phyloP scores from a whole-genome alignment of 768 basidiomycete species.

The Mycena pura region DNA sequence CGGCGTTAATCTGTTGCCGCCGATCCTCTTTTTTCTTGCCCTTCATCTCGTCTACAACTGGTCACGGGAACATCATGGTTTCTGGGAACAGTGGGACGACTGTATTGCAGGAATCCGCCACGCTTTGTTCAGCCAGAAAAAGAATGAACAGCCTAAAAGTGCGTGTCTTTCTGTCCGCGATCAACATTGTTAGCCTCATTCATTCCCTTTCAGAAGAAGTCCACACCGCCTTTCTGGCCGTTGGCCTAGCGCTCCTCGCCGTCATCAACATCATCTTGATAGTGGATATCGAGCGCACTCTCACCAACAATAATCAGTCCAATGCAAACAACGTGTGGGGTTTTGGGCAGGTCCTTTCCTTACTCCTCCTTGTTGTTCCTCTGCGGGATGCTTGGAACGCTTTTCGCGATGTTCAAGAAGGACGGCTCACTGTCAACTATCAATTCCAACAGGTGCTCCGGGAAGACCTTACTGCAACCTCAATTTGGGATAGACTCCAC shows the following conservation, averaged over 20 bases:
- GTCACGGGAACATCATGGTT: background rate
- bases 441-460: background rate
- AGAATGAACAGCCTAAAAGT: background rate
- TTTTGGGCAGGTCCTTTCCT: background rate
- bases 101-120: background rate
- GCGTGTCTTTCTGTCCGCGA: background rate
- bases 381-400: constrained; percentile 7
- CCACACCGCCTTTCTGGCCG: background rate
- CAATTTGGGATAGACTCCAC: background rate
- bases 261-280: constrained; percentile 7
- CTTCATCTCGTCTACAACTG: constrained; percentile 16
- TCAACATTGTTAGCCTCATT: background rate
- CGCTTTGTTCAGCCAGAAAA: background rate
- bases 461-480: background rate
- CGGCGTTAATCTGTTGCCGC: constrained; percentile 27
- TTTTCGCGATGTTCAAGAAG: background rate
- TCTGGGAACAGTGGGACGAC: background rate
- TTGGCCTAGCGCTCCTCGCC: background rate
- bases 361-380: constrained; percentile 11
- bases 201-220: background rate
- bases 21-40: constrained; percentile 23
- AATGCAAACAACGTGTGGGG: background rate
- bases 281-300: constrained; percentile 2
- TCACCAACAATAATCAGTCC: background rate
- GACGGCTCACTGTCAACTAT: background rate